A percentile compares a stretch with the other conserved stretches of the same genome.
Conservation (phyloP, 352 stramenopile genomes). For the Globisporangium heterothallicum region DNA sequence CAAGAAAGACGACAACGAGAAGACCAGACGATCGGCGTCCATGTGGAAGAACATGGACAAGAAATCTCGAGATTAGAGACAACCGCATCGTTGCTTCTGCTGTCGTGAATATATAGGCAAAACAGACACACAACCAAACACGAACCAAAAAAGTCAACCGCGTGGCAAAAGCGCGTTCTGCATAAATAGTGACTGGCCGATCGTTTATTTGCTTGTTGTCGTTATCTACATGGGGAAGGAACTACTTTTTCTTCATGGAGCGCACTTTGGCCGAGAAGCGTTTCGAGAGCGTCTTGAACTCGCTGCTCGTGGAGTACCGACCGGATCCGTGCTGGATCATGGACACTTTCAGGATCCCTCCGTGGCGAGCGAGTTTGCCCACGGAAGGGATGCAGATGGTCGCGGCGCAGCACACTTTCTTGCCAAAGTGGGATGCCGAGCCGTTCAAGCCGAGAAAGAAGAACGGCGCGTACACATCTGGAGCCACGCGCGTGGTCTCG, state of each 20-base stretch:
- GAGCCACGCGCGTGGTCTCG: slow-evolving; percentile 9
- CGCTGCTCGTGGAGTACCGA: slow-evolving; percentile 33
- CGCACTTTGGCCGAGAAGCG: slow-evolving; percentile 39
- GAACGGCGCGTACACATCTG: slow-evolving; percentile 35
- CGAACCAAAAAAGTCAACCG: neutral
- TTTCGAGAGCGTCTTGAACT: slow-evolving; percentile 30
- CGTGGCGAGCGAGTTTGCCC: slow-evolving; percentile 23
- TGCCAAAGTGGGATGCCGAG: slow-evolving; percentile 32
- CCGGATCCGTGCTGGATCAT: slow-evolving; percentile 29
- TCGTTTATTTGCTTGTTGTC: too few relatives aligned
- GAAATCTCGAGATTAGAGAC: slow-evolving; percentile 10
- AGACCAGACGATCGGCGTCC: slow-evolving; percentile 18
- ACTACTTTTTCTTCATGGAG: slow-evolving; percentile 21
- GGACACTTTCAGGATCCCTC: slow-evolving; percentile 26
- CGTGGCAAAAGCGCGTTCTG: neutral
- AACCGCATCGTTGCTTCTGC: too few relatives aligned
- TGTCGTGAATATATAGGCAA: neutral
- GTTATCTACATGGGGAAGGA: neutral
- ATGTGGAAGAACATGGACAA: slow-evolving; percentile 48
- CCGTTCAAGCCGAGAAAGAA: slow-evolving; percentile 50
- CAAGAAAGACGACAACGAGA: neutral
- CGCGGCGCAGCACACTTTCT: slow-evolving; percentile 30
- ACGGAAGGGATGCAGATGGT: slow-evolving; percentile 44
- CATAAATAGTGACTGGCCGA: neutral
- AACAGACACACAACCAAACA: neutral